Evolutionary conservation across 805 yeast genomes (phyloP).

Genomic region (Pichia ethanolica): DNA sequence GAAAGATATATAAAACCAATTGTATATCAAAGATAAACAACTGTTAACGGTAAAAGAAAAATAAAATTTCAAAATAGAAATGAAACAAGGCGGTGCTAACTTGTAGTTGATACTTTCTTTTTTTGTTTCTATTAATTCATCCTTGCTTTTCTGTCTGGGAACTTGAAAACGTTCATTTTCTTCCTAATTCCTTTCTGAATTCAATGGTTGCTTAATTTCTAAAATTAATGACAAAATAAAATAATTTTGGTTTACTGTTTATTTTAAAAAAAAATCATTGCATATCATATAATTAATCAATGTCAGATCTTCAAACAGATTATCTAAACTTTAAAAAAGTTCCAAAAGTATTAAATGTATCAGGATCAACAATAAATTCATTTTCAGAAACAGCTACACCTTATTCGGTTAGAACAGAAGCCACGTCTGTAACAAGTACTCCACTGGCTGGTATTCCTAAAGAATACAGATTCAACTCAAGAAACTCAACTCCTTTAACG

Average conservation of each 20-base stretch:
- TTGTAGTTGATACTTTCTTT: too few species aligned
- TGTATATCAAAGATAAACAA: too few species aligned
- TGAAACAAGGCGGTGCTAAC: constrained; percentile 2
- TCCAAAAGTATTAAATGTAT: constrained; percentile 2
- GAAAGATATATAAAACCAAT: too few species aligned
- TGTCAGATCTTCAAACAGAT: background rate
- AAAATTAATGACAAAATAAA: too few species aligned
- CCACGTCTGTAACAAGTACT: background rate
- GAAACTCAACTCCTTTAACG: background rate
- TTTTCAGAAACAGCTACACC: constrained; percentile 4
- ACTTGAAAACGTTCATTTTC: too few species aligned
- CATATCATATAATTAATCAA: background rate
- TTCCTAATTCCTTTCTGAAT: too few species aligned
- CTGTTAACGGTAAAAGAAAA: background rate
- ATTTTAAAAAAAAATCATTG: too few species aligned
- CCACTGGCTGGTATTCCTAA: background rate
- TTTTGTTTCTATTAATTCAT: too few species aligned
- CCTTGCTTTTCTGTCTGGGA: background rate
- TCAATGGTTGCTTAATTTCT: too few species aligned
- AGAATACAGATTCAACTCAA: background rate
- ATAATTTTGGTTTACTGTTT: too few species aligned
- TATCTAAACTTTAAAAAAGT: constrained; percentile 2
- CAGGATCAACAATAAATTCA: constrained; percentile 5
- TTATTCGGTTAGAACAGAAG: background rate
- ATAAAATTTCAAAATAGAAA: background rate